Conservation (phyloP, 2,329 filamentous ascomycete genomes). For the Fusarium praegraminearum region DNA sequence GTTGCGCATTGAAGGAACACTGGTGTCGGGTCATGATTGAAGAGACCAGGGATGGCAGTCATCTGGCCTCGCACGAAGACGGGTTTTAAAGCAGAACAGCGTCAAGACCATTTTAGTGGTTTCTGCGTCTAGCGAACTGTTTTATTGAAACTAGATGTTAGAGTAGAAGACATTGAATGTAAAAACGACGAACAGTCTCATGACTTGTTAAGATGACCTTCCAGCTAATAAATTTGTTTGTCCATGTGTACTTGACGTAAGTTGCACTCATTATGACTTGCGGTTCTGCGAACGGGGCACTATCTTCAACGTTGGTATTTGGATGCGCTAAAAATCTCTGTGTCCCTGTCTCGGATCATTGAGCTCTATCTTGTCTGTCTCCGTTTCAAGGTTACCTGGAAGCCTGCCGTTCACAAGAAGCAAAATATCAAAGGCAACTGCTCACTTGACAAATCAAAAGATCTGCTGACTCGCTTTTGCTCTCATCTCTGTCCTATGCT, state of each 20-base stretch:
- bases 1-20: constrained; percentile 19
- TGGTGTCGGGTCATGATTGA: constrained; percentile 15
- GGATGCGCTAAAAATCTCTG: not conserved
- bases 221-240: not conserved
- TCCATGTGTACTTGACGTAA: not conserved
- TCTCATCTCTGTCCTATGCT: constrained; percentile 27
- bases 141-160: constrained; percentile 35
- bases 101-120: constrained; percentile 13
- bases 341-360: not conserved
- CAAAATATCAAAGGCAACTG: constrained; percentile 7
- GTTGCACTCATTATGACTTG: not conserved
- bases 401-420: constrained; percentile 1
- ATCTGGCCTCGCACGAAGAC: constrained; percentile 1
- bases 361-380: not conserved
- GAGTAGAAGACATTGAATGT: constrained; percentile 41
- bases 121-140: constrained; percentile 11
- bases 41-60: constrained; percentile 16
- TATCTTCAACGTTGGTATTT: not conserved
- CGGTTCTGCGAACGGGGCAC: not conserved
- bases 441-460: constrained; percentile 31
- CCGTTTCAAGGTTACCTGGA: not conserved
- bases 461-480: constrained; percentile 38
- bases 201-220: constrained; percentile 9
- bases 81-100: constrained; percentile 12
- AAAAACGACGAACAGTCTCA: constrained; percentile 31